Percentiles rank a stretch among this genome's conserved stretches.
phyloP scores from a whole-genome alignment of 2,329 filamentous ascomycete species.

The Aspergillus jensenii region DNA sequence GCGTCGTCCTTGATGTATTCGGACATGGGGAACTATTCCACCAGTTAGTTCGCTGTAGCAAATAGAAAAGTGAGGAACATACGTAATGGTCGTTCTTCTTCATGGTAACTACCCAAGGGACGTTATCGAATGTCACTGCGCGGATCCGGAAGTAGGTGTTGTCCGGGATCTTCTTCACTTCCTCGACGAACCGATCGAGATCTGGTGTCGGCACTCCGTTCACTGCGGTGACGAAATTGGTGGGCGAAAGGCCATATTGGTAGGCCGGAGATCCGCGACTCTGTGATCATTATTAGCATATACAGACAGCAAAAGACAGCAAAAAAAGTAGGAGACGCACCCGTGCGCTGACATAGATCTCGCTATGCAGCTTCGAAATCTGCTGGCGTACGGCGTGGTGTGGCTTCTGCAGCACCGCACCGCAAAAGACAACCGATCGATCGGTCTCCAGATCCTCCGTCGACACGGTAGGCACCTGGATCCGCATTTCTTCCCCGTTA shows the following conservation, averaged over 20 bases:
- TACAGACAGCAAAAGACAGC: neutral
- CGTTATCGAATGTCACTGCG: constrained; percentile 97
- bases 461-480: constrained; percentile 80
- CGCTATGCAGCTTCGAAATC: constrained; percentile 92
- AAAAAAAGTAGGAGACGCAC: constrained; percentile 28
- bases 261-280: constrained; percentile 80
- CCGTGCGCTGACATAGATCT: constrained; percentile 91
- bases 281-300: constrained; percentile 22
- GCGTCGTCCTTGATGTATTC: constrained; percentile 61
- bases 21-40: constrained; percentile 59
- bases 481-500: constrained; percentile 72
- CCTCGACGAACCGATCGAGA: constrained; percentile 74
- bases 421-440: constrained; percentile 90
- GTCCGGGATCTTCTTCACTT: constrained; percentile 84
- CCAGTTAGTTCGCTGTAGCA: constrained; percentile 7
- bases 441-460: constrained; percentile 91
- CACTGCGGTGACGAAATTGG: constrained; percentile 96
- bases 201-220: constrained; percentile 85
- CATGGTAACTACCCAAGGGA: constrained; percentile 99
- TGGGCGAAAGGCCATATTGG: constrained; percentile 88
- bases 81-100: constrained; percentile 99
- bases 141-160: constrained; percentile 98
- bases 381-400: constrained; percentile 97
- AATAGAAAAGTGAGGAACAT: constrained; percentile 20
- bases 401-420: constrained; percentile 86